phyloP scores from a whole-genome alignment of 345 rosid species.

The Eutrema japonicum region DNA sequence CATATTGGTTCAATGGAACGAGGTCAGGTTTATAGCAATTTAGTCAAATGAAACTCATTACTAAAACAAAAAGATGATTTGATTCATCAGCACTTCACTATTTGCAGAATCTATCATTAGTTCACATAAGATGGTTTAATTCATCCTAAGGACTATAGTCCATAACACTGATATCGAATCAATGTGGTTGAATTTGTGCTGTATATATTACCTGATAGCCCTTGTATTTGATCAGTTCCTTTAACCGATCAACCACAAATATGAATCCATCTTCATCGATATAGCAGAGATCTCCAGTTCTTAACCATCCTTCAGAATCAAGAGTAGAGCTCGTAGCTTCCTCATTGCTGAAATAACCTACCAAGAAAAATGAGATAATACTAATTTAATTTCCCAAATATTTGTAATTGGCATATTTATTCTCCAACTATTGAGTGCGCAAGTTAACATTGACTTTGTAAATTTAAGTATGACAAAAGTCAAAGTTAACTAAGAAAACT shows the following conservation, averaged over 20 bases:
- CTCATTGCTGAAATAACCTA: constrained; percentile 78
- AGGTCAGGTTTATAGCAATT: constrained; percentile 16
- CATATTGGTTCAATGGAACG: neutral
- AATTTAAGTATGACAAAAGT: too few species aligned
- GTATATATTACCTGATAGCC: constrained; percentile 74
- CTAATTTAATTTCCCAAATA: too few species aligned
- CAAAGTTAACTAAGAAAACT: too few species aligned
- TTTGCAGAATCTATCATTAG: neutral
- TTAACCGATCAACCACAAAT: constrained; percentile 83
- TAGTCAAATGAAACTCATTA: neutral
- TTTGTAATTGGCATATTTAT: too few species aligned
- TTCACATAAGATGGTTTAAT: too few species aligned
- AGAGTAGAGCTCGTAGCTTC: constrained; percentile 81
- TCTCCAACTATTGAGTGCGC: too few species aligned
- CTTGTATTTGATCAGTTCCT: constrained; percentile 92
- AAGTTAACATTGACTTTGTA: too few species aligned
- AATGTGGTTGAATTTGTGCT: neutral
- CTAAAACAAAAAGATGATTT: neutral
- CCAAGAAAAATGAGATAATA: neutral
- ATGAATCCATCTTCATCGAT: constrained; percentile 85
- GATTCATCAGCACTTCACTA: neutral
- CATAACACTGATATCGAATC: neutral
- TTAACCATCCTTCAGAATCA: constrained; percentile 87
- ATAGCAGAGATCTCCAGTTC: constrained; percentile 94
- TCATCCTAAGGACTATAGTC: neutral